Conservation (phyloP, 495 filamentous ascomycete genomes). For the Neurospora sp. region DNA sequence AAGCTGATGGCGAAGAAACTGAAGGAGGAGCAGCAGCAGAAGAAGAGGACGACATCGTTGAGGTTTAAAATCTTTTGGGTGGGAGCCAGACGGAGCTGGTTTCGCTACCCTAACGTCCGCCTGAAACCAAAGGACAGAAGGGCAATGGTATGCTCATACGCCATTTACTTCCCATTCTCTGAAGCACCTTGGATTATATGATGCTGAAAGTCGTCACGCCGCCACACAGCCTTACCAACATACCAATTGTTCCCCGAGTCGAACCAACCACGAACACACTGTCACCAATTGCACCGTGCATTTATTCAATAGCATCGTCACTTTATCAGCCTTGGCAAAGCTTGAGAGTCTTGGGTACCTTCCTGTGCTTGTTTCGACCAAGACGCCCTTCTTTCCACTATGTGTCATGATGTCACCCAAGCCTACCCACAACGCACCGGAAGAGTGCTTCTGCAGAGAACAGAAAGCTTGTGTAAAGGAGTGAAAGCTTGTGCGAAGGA, state of each 20-base stretch:
- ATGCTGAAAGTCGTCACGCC: background rate
- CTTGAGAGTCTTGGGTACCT: background rate
- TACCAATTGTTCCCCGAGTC: background rate
- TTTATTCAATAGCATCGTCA: background rate
- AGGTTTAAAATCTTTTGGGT: conserved; percentile 22
- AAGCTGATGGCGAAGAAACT: conserved; percentile 50
- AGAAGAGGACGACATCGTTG: conserved; percentile 25
- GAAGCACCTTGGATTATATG: background rate
- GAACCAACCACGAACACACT: background rate
- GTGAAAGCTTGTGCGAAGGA: background rate
- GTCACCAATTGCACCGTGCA: background rate
- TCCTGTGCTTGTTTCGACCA: background rate
- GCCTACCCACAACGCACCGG: background rate
- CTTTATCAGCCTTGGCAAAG: background rate
- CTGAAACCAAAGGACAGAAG: background rate
- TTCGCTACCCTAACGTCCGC: background rate
- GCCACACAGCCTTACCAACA: background rate
- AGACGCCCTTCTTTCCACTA: background rate
- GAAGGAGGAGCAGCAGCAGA: conserved; percentile 45
- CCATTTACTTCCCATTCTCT: background rate
- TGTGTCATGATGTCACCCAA: background rate
- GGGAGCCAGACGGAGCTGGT: background rate
- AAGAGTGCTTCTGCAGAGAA: background rate
- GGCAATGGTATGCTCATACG: background rate
- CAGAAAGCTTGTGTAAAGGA: background rate